Conservation (phyloP, 768 basidiomycete genomes). For the Boletus subparvulus region DNA sequence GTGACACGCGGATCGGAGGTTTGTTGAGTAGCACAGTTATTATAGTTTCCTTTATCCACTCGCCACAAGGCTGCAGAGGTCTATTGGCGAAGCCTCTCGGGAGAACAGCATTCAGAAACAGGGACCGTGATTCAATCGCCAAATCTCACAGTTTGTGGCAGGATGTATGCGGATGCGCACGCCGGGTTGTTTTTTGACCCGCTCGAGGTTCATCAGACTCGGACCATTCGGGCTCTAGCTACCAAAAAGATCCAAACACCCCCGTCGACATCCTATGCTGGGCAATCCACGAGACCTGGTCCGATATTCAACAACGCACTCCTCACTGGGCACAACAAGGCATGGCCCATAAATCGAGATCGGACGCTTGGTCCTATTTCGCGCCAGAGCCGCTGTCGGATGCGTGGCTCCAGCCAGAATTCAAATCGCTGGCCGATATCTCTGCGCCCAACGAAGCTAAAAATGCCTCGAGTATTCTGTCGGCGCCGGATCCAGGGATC, state of each 20-base stretch:
- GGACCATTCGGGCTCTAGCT: conserved; percentile 34
- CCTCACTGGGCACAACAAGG: conserved; percentile 23
- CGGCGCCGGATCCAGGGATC: background rate
- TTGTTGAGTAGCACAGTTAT: too few species aligned
- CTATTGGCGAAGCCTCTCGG: too few species aligned
- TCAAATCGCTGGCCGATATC: conserved; percentile 35
- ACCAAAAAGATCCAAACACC: conserved; percentile 1
- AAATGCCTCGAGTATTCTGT: background rate
- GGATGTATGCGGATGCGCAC: conserved; percentile 55
- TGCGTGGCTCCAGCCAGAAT: conserved; percentile 40
- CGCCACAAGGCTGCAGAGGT: too few species aligned
- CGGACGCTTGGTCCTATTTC: conserved; percentile 15
- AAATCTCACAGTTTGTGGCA: conserved; percentile 8
- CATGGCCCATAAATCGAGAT: conserved; percentile 4
- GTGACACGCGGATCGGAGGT: too few species aligned
- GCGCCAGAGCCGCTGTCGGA: background rate
- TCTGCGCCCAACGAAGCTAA: conserved; percentile 18
- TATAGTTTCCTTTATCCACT: too few species aligned
- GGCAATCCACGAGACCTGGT: conserved; percentile 44
- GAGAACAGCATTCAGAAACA: too few species aligned
- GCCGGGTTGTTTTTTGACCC: conserved; percentile 48
- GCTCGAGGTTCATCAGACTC: conserved; percentile 33
- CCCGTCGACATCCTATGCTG: conserved; percentile 41
- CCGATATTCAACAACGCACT: too few species aligned
- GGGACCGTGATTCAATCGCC: background rate